These are phyloP conservation scores for Entomortierella chlamydospora DNA, from an alignment of 192 early-diverging fungal genomes.

Conservation along the genomic window DNA sequence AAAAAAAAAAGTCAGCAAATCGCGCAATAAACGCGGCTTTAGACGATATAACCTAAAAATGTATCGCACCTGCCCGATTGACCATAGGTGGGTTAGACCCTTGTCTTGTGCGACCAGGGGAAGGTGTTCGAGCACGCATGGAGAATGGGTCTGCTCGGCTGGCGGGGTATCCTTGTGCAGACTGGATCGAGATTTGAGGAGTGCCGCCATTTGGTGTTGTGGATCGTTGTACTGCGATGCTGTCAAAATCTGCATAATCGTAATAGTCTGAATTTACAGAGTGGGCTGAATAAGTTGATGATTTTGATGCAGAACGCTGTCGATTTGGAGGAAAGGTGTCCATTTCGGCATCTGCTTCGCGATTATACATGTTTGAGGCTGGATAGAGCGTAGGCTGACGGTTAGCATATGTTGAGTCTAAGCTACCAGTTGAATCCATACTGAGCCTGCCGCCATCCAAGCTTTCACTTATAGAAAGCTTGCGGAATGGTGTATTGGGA, in stretches of 20 bases:
- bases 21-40: too few species aligned
- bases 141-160: constrained; percentile 40
- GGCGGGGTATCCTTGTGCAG: constrained; percentile 34
- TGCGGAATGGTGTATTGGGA: constrained; percentile 17
- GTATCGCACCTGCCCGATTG: constrained; percentile 17
- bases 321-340: constrained; percentile 39
- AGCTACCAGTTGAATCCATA: constrained; percentile 39
- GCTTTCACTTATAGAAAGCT: constrained; percentile 32
- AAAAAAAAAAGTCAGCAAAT: too few species aligned
- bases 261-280: constrained; percentile 48
- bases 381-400: constrained; percentile 43
- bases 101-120: constrained; percentile 42
- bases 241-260: constrained; percentile 49
- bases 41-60: not conserved
- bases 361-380: constrained; percentile 34
- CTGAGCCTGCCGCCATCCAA: constrained; percentile 45
- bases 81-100: constrained; percentile 41
- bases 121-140: constrained; percentile 49
- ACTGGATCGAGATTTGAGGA: constrained; percentile 50
- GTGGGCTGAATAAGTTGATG: constrained; percentile 46
- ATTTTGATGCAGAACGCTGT: constrained; percentile 46
- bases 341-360: constrained; percentile 25
- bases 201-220: constrained; percentile 38
- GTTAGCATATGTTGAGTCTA: constrained; percentile 38
- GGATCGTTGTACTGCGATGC: constrained; percentile 26